Base-by-base conservation (phyloP, 2,329 filamentous ascomycete genomes). In the Calonectria naviculata region DNA sequence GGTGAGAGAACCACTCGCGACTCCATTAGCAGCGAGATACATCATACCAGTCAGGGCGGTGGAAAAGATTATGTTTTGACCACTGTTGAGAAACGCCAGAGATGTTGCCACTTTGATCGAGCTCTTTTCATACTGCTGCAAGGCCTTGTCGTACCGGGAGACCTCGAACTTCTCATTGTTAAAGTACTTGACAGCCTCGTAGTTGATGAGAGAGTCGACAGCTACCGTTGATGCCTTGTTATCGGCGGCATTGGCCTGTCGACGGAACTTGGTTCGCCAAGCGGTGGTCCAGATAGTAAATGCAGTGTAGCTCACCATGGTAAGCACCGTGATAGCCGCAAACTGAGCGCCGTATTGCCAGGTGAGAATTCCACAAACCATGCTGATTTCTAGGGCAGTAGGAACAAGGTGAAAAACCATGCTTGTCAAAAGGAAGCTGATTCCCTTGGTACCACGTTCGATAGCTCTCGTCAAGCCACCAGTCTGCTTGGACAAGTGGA, bases 391-490 rank as follows among this genome's bases (percentile, higher is more conserved):
- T 36, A 99, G 85, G 0, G 95, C 94, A 0, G 96, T 99, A 0
- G 97, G 97, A 19, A 98, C 89, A 68, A 99, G 93, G 82, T 99
- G 97, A 79, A 99, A 98, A 34, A 99, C 95, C 96, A 99, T 99
- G 77, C 95, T 98, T 0, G 95, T 98, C 74, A 99, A 87, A 75
- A 99, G 83, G 83, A 98, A 99, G 87, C 95, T 98, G 82, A 99
- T 99, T 73, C 97, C 97, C 84, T 99, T 99, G 24, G 97, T 99
- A 80, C 97, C 97, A 73, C 97, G 92, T 81, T 99, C 97, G 73
- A 99, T 97, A 28, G 97, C 97, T 75, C 97, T 89, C 1, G 96
- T 98, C 74, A 99, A 85, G 1, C 97, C 97, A 73, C 97, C 97
- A 0, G 97, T 99, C 85, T 99, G 97, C 78, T 97, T 94, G 24